A percentile compares a stretch with the other conserved stretches of the same genome.
Conservation (phyloP, 768 basidiomycete species). For the Lactarius psammicola region DNA sequence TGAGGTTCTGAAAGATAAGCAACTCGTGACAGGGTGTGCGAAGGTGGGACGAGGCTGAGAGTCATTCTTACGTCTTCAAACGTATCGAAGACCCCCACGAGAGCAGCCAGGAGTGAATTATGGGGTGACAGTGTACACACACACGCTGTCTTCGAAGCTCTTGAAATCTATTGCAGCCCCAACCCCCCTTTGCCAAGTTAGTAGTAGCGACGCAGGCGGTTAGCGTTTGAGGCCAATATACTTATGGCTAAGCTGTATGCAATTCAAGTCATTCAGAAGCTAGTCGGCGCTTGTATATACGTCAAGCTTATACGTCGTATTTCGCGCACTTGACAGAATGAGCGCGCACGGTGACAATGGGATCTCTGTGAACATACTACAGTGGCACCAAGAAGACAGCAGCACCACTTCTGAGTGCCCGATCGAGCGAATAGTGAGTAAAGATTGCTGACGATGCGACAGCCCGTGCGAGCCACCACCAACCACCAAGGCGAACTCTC, state of each 20-base stretch:
- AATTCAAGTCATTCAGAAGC: not conserved
- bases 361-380: not conserved
- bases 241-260: not conserved
- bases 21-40: slow-evolving; percentile 18
- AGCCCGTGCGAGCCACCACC: not conserved
- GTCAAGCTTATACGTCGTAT: not conserved
- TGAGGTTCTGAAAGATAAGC: slow-evolving; percentile 20
- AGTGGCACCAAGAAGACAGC: not conserved
- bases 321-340: not conserved
- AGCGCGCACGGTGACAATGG: not conserved
- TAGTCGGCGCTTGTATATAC: not conserved
- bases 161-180: not conserved
- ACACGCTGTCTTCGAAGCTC: slow-evolving; percentile 12
- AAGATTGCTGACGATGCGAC: slow-evolving; percentile 2
- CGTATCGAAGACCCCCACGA: not conserved
- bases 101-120: not conserved
- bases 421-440: not conserved
- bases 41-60: not conserved
- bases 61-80: slow-evolving; percentile 21
- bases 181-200: not conserved
- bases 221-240: not conserved
- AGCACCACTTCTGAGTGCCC: not conserved
- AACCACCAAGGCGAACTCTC: not conserved
- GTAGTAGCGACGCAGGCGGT: not conserved
- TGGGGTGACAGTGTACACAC: not conserved